phyloP scores from a whole-genome alignment of 2,329 filamentous ascomycete genomes.

The Dothiorella sarmentorum region DNA sequence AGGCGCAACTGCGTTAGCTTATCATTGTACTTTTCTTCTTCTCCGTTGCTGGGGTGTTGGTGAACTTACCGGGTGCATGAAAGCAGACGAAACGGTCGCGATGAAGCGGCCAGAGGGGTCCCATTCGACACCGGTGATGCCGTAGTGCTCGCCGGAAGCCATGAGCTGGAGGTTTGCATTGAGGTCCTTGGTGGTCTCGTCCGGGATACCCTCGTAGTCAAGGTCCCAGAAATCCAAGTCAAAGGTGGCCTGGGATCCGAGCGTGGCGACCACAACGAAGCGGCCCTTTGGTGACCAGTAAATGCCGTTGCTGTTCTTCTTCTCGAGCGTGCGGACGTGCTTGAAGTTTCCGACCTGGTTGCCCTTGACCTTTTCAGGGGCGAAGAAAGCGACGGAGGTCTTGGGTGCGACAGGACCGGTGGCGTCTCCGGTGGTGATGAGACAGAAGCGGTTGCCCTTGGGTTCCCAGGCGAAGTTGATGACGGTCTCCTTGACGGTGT shows the following conservation, averaged over 20 bases:
- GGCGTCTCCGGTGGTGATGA: conserved; percentile 89
- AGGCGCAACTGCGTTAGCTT: conserved; percentile 19
- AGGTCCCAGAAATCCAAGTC: conserved; percentile 98
- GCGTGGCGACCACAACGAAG: conserved; percentile 91
- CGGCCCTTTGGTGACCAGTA: conserved; percentile 97
- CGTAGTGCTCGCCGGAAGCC: conserved; percentile 92
- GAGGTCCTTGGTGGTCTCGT: conserved; percentile 95
- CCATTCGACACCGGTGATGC: conserved; percentile 97
- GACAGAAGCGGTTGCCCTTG: conserved; percentile 93
- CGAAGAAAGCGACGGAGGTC: conserved; percentile 94
- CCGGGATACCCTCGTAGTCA: conserved; percentile 73
- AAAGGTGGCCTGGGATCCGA: conserved; percentile 87
- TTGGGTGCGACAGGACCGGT: conserved; percentile 80
- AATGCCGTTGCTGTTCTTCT: conserved; percentile 99
- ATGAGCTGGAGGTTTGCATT: conserved; percentile 93
- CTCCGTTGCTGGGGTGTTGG: too few species aligned
- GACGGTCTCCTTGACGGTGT: conserved; percentile 96
- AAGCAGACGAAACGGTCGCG: conserved; percentile 86
- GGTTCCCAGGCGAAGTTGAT: conserved; percentile 99
- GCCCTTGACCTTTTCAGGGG: conserved; percentile 89
- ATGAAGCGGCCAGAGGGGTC: conserved; percentile 94
- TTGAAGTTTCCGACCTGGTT: conserved; percentile 86
- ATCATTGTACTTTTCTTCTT: too few species aligned
- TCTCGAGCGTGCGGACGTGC: conserved; percentile 89
- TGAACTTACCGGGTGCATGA: conserved; percentile 84